Conservation (phyloP, 139 green algal genomes). For the Axilococcus clingmanii region DNA sequence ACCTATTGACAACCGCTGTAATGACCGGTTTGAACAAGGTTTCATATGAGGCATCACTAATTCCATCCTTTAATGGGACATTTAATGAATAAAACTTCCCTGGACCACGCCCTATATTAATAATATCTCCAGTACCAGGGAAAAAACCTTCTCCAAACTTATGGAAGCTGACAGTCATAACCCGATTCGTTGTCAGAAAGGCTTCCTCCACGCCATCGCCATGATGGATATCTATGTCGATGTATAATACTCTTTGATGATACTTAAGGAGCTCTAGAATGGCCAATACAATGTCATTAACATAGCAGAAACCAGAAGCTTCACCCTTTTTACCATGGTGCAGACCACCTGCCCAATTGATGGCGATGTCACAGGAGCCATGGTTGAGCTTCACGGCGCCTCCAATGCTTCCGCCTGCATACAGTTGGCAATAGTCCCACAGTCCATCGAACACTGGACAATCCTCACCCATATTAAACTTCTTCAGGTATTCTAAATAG, state of each 20-base stretch:
- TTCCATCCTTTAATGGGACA: constrained; percentile 68
- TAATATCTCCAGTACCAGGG: constrained; percentile 82
- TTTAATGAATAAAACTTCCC: constrained; percentile 41
- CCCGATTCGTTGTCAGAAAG: constrained; percentile 68
- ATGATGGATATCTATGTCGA: constrained; percentile 83
- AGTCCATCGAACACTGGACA: constrained; percentile 96
- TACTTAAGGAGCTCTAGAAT: constrained; percentile 95
- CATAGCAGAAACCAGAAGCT: constrained; percentile 91
- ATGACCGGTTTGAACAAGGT: constrained; percentile 77
- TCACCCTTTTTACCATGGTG: constrained; percentile 92
- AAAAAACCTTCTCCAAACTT: constrained; percentile 90
- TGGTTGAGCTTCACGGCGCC: constrained; percentile 87
- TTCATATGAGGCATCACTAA: constrained; percentile 70
- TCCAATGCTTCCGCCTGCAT: constrained; percentile 81
- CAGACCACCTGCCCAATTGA: constrained; percentile 96
- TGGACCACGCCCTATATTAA: constrained; percentile 61
- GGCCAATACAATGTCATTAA: constrained; percentile 98
- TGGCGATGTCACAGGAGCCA: constrained; percentile 67
- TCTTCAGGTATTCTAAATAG: constrained; percentile 8
- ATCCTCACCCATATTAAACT: constrained; percentile 76
- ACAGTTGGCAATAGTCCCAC: constrained; percentile 87
- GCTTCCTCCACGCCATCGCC: constrained; percentile 82
- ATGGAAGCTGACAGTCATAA: constrained; percentile 78
- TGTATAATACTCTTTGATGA: constrained; percentile 61
- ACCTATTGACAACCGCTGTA: constrained; percentile 72